Percentiles rank a stretch among this genome's conserved stretches.
These are phyloP conservation scores for Phytophthora pistaciae DNA, from an alignment of 352 stramenopile genomes.

Conservation along the genomic window DNA sequence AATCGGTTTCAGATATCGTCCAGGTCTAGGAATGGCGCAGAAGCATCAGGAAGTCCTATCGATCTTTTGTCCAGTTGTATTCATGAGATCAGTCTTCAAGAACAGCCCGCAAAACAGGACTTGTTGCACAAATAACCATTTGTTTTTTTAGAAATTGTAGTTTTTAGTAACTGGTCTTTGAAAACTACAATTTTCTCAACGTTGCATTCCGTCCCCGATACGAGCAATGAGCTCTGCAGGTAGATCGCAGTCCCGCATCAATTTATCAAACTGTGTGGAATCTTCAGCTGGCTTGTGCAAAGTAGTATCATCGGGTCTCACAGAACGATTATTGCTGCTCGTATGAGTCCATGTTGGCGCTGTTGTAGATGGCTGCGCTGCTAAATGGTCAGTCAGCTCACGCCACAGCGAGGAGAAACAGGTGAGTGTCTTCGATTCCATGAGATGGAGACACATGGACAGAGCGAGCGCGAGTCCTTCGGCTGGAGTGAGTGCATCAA, in stretches of 20 bases:
- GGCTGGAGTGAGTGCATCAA: conserved; percentile 14
- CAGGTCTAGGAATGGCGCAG: no score
- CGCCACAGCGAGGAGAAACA: conserved; percentile 46
- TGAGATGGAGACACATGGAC: conserved; percentile 43
- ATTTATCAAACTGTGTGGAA: conserved; percentile 28
- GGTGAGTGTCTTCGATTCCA: conserved; percentile 31
- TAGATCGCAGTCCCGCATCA: conserved; percentile 41
- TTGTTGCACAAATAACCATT: no score
- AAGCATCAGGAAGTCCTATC: no score
- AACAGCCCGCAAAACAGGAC: no score
- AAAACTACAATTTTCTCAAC: no score
- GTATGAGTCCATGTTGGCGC: not conserved
- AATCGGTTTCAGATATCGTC: no score
- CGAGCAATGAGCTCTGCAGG: conserved; percentile 42
- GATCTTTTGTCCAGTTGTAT: no score
- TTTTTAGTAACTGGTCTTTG: no score
- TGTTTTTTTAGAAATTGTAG: no score
- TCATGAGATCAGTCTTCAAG: no score
- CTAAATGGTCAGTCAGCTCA: conserved; percentile 33
- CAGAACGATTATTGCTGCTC: not conserved
- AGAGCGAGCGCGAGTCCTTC: conserved; percentile 45
- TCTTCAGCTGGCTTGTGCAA: not conserved
- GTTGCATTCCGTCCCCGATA: conserved; percentile 31
- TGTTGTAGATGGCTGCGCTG: not conserved
- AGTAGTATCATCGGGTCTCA: not conserved